Evolutionary conservation across 371 early-diverging fungal species (phyloP), one percentile per base, ranked within the genome.

Genomic region (Mucor saturninus): DNA sequence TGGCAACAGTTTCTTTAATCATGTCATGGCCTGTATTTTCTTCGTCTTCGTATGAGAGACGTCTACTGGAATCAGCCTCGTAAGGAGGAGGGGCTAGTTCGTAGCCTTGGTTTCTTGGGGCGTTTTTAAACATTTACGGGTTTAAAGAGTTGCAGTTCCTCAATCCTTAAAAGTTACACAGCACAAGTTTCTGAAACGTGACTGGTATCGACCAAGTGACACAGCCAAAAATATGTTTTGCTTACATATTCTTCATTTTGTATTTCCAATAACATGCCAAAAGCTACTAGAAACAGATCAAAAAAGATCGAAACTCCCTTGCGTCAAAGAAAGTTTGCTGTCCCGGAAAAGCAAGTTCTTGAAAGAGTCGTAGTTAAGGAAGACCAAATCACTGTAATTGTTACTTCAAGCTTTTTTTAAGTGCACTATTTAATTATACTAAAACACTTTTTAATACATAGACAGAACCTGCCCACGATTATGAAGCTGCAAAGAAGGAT

Each of bases 1-100:
- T 81, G 30, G 78, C 71, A 15, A 86, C 83, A 3, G 75, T 74
- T 60, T 83, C 85, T 56, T 83, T 83, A 64, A 80, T 81, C 65
- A 85, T 79, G 67, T 89, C 89, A 56, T 86, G 83, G 38, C 26
- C 46, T 26, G 48, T 48, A n/a, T 77, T 62, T 21, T 80, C 76
- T 49, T 68, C 73, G 13, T 55, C 55, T 3, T 63, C 54, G 11
- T 49, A 30, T 37, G 72, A 56, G 8, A 70, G 48, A 2, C 74
- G 75, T 39, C 75, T 72, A 29, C 69, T 65, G 21, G 74, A 59
- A 53, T 73, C 77, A 32, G 62, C 65, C 37, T 72, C 73, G 46
- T 81, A 81, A 5, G 65, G 67, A 31, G 81, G 81, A 53, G 81
- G 81, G 51, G 74, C 70, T 5, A 67, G 74, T 10, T 75, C 46